Base-by-base conservation (phyloP, 2,329 filamentous ascomycete species). In the Pseudogymnoascus sp. region DNA sequence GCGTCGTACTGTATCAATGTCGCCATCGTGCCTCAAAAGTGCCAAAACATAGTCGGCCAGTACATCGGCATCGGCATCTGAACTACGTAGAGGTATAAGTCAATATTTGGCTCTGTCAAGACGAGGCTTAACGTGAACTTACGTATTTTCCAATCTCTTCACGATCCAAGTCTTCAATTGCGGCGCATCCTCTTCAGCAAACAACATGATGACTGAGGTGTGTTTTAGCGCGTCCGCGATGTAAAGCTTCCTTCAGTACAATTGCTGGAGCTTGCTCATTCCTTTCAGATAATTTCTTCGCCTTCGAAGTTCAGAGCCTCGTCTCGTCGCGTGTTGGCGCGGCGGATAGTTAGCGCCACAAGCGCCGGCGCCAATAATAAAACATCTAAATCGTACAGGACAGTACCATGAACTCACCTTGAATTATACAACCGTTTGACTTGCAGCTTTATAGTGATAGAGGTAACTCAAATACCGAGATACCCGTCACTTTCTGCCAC, bases 31-130 rank as follows among this genome's bases (percentile, higher is more conserved):
- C 61, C 84, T 83, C 51, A 93, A 77, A 17, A 94, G 81, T 5
- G 89, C 90, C 65, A 92, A 80, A n/a, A 93, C 87, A 72, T 92
- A 94, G 69, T 94, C 90, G 55, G 89, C 90, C 2, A 94, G 84
- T 4, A 93, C 89, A 70, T 92, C 90, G 33, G 87, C 84, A 72
- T 94, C 90, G 59, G 89, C 89, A 70, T 92, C 89, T 29, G 88
- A 90, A 61, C 89, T 91, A 65, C 29, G 58, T n/a, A 63, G 58
- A 27, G 36, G 3, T 10, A 9, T 27, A 58, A 33, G 61, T 62
- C 17, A 55, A 44, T 63, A 25, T 65, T 61, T 42, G 51, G 65
- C 8, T 65, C 58, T 65, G 60, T 31, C 58, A 25, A 12, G 12
- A 9, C 13, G 27, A n/a, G 33, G 42, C 33, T 21, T 29, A n/a